These are phyloP conservation scores for Herpetospermum pedunculosum DNA, from an alignment of 306 rosid genomes.

Conservation along the genomic window DNA sequence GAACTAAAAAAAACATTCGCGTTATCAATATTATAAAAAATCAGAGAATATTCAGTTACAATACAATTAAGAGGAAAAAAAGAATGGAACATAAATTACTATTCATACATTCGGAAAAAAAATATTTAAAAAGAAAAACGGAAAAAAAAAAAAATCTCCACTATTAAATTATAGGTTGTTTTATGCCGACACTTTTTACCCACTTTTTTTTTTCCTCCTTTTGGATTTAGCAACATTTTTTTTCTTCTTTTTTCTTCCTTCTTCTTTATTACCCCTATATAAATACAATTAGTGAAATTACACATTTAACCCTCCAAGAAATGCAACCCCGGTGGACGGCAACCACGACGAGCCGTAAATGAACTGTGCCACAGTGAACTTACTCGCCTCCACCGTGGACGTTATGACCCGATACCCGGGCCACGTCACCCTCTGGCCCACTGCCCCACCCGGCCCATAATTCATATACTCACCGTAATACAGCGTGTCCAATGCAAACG, in stretches of 20 bases:
- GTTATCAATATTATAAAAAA: not conserved
- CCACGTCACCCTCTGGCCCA: slow-evolving; percentile 68
- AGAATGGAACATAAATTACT: not conserved
- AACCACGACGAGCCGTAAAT: slow-evolving; percentile 77
- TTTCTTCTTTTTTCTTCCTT: not conserved
- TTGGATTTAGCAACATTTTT: not conserved
- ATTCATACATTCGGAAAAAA: not conserved
- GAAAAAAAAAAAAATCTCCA: not conserved
- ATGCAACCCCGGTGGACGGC: slow-evolving; percentile 93
- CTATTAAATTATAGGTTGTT: not conserved
- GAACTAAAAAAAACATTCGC: no score
- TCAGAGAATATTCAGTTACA: not conserved
- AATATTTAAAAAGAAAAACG: not conserved
- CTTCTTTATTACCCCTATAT: not conserved
- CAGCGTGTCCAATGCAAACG: slow-evolving; percentile 47
- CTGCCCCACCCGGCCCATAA: slow-evolving; percentile 75
- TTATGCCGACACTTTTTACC: slow-evolving; percentile 1
- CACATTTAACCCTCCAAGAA: slow-evolving; percentile 38
- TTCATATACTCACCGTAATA: slow-evolving; percentile 97
- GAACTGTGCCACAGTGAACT: slow-evolving; percentile 73
- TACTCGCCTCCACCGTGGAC: slow-evolving; percentile 49
- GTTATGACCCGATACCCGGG: slow-evolving; percentile 74
- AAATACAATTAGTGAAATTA: not conserved
- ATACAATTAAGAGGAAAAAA: not conserved
- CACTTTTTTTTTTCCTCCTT: not conserved